A percentile compares a stretch with the other conserved stretches of the same genome.
phyloP scores from a whole-genome alignment of 2,329 filamentous ascomycete genomes.

The Aspergillus uvarum region DNA sequence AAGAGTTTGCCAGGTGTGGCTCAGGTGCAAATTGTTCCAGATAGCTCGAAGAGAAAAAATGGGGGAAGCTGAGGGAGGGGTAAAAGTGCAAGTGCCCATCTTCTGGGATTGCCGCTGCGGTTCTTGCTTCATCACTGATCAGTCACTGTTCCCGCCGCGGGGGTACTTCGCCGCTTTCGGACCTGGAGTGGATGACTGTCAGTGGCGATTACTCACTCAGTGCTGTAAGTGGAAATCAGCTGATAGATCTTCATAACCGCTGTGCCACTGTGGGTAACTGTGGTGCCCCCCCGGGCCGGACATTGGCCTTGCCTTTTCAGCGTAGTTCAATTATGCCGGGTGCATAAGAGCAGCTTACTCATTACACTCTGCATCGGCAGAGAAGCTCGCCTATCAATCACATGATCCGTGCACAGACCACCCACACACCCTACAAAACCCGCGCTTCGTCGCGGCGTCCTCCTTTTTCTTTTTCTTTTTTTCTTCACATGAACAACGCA shows the following conservation, averaged over 20 bases:
- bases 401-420: constrained; percentile 22
- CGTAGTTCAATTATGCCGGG: no score
- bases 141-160: constrained; percentile 9
- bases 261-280: no score
- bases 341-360: background rate
- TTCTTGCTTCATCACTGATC: background rate
- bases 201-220: constrained; percentile 6
- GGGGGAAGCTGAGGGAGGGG: no score
- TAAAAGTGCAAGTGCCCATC: no score
- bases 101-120: background rate
- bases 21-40: no score
- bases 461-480: constrained; percentile 34
- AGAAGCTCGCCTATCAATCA: constrained; percentile 17
- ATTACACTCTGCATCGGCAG: background rate
- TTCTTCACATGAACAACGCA: constrained; percentile 58
- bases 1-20: no score
- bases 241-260: background rate
- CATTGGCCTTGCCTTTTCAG: background rate
- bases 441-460: constrained; percentile 10
- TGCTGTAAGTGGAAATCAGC: constrained; percentile 2
- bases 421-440: constrained; percentile 1
- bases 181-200: constrained; percentile 5
- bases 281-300: no score
- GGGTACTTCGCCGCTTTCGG: constrained; percentile 20
- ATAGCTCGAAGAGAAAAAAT: no score